Conservation (phyloP, 805 yeast genomes). For the Nematodospora valgi region DNA sequence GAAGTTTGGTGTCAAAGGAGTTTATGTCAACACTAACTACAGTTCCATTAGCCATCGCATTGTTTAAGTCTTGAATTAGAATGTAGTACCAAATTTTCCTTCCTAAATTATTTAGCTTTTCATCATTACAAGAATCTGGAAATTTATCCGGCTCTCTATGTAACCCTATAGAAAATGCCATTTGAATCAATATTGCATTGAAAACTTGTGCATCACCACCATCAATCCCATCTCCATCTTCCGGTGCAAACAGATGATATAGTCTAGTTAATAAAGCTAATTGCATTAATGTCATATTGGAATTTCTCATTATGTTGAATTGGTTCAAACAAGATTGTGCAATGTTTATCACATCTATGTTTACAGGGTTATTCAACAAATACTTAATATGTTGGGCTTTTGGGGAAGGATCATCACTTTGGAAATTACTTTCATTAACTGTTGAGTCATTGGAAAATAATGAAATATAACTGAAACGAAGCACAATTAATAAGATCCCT, state of each 20-base stretch:
- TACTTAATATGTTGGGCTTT: constrained; percentile 21
- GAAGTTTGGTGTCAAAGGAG: constrained; percentile 27
- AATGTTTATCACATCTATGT: constrained; percentile 25
- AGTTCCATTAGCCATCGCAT: constrained; percentile 28
- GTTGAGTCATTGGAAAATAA: constrained; percentile 27
- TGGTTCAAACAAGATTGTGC: constrained; percentile 35
- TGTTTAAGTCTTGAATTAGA: constrained; percentile 29
- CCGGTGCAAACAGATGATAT: constrained; percentile 48
- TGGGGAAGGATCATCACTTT: constrained; percentile 21
- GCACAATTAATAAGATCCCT: constrained; percentile 30
- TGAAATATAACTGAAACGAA: constrained; percentile 32
- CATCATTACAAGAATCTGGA: constrained; percentile 19
- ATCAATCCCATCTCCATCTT: constrained; percentile 55
- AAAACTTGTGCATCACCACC: constrained; percentile 58
- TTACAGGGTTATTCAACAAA: constrained; percentile 27
- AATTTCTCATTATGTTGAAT: constrained; percentile 31
- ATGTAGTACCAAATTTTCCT: constrained; percentile 57
- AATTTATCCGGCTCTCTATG: constrained; percentile 60
- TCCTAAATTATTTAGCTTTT: constrained; percentile 42
- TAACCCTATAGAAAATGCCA: constrained; percentile 65
- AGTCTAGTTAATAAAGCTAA: constrained; percentile 50
- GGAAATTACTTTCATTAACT: constrained; percentile 23
- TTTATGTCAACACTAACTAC: constrained; percentile 27
- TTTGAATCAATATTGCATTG: constrained; percentile 55
- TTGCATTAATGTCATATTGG: constrained; percentile 51